A percentile compares a stretch with the other conserved stretches of the same genome.
Conservation (phyloP, 2,329 filamentous ascomycete genomes). For the Pseudogymnoascus sp. region DNA sequence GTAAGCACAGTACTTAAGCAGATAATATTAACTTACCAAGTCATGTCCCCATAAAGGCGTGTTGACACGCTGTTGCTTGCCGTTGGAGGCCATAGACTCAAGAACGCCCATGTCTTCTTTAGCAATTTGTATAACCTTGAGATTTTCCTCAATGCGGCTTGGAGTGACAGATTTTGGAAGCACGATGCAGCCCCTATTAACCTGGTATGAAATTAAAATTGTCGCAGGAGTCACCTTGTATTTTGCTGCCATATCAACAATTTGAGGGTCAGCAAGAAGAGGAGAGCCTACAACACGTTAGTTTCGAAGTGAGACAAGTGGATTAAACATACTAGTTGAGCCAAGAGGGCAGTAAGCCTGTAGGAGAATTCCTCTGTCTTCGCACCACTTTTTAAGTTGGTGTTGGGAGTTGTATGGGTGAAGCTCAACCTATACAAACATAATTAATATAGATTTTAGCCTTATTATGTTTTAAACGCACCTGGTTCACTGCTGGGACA, state of each 20-base stretch:
- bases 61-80: conserved; percentile 29
- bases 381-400: conserved; percentile 47
- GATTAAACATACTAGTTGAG: conserved; percentile 6
- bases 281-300: conserved; percentile 7
- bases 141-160: conserved; percentile 40
- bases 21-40: conserved; percentile 13
- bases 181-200: conserved; percentile 43
- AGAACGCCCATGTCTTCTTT: conserved; percentile 21
- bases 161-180: conserved; percentile 48
- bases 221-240: conserved; percentile 43
- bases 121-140: conserved; percentile 12
- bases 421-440: conserved; percentile 44
- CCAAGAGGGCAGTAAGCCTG: conserved; percentile 58
- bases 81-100: conserved; percentile 24
- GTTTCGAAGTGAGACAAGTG: neutral
- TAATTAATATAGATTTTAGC: conserved; percentile 32
- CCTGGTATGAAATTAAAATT: conserved; percentile 44
- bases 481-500: conserved; percentile 56
- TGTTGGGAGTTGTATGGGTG: conserved; percentile 58
- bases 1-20: neutral
- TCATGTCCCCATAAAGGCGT: conserved; percentile 29
- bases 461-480: conserved; percentile 31
- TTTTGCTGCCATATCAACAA: conserved; percentile 36
- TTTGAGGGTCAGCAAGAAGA: conserved; percentile 9
- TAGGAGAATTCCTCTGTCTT: conserved; percentile 41